Evolutionary conservation across 2,329 filamentous ascomycete genomes (phyloP).

Genomic region (Clonostachys rosea): DNA sequence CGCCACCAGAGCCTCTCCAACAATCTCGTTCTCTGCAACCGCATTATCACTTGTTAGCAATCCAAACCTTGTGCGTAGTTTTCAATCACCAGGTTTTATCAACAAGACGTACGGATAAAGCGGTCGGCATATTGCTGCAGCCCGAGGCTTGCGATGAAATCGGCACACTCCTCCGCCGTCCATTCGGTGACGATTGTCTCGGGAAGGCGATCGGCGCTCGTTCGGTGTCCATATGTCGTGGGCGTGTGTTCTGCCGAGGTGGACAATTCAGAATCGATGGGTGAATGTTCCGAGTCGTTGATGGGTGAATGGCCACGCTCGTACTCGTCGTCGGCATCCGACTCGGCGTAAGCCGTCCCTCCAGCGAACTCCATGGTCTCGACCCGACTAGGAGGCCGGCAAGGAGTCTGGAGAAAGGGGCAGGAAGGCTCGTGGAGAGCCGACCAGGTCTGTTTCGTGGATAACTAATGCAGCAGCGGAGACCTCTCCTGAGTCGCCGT

Average conservation of each 20-base stretch:
- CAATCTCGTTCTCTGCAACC: slow-evolving; percentile 79
- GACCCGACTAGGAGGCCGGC: background rate
- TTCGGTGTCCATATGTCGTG: slow-evolving; percentile 68
- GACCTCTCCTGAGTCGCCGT: too few species aligned
- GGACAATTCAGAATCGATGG: slow-evolving; percentile 67
- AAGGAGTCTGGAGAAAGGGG: too few species aligned
- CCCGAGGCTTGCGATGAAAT: slow-evolving; percentile 78
- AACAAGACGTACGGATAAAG: slow-evolving; percentile 67
- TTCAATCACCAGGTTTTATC: background rate
- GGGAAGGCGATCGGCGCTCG: slow-evolving; percentile 61
- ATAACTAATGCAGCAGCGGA: too few species aligned
- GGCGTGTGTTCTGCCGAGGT: slow-evolving; percentile 72
- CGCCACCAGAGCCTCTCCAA: slow-evolving; percentile 84
- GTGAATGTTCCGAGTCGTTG: slow-evolving; percentile 64
- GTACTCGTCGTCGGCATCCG: slow-evolving; percentile 79
- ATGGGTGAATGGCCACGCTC: slow-evolving; percentile 69
- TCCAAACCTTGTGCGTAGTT: background rate
- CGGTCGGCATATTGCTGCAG: slow-evolving; percentile 76
- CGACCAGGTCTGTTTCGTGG: too few species aligned
- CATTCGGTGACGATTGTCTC: slow-evolving; percentile 75
- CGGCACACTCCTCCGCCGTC: slow-evolving; percentile 83
- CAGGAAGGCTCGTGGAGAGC: too few species aligned
- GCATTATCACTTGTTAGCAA: background rate
- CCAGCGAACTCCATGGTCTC: slow-evolving; percentile 56
- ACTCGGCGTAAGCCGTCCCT: slow-evolving; percentile 71